Conservation (phyloP, 495 filamentous ascomycete species). For the Durotheca rogersii region DNA sequence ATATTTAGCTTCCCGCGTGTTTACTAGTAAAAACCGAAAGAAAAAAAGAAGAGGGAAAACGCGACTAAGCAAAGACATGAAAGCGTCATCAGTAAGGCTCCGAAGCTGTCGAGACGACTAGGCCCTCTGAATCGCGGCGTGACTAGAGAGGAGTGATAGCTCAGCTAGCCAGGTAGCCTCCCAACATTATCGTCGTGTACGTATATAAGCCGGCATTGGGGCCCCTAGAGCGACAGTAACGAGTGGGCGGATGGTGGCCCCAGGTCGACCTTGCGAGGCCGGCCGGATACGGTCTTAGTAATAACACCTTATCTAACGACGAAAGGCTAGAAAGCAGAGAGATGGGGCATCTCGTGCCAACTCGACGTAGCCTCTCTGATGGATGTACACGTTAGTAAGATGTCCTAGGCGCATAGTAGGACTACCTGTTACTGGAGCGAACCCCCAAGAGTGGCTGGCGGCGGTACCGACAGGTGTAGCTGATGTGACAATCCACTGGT, state of each 20-base stretch:
- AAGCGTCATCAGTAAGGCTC: conserved; percentile 7
- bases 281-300: conserved; percentile 10
- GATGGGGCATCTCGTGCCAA: too few relatives aligned
- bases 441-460: too few relatives aligned
- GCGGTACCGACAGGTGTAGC: too few relatives aligned
- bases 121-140: not conserved
- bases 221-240: not conserved
- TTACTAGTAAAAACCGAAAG: conserved; percentile 5
- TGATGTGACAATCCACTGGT: too few relatives aligned
- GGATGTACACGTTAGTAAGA: too few relatives aligned
- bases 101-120: not conserved
- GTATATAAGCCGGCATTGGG: conserved; percentile 4
- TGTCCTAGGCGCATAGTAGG: too few relatives aligned
- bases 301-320: not conserved
- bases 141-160: conserved; percentile 3
- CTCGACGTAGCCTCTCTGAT: too few relatives aligned
- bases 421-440: too few relatives aligned
- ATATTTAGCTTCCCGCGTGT: too few relatives aligned
- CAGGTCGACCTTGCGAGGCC: conserved; percentile 13
- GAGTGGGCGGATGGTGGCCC: conserved; percentile 2
- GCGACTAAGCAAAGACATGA: not conserved
- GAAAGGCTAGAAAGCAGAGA: too few relatives aligned
- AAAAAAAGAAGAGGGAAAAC: not conserved
- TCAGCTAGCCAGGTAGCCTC: conserved; percentile 13
- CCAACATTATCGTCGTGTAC: conserved; percentile 5